These are phyloP conservation scores for Phragmites australis DNA, from an alignment of 176 grass and related monocot genomes.

Conservation along the genomic window DNA sequence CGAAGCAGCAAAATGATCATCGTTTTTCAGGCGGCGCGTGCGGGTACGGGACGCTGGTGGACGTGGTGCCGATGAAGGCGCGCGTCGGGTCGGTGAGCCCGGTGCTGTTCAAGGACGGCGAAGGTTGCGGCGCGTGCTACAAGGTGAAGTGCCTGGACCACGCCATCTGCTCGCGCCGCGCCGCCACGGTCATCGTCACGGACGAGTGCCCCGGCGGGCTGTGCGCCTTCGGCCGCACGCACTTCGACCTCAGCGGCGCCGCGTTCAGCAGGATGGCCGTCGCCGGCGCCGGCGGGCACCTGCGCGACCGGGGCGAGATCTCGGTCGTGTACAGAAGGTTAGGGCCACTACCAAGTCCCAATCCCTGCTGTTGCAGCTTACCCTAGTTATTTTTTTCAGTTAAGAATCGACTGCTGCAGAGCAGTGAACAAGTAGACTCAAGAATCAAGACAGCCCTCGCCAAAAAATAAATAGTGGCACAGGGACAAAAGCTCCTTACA, in stretches of 20 bases:
- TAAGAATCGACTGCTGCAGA: constrained; percentile 2
- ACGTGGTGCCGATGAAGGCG: constrained; percentile 83
- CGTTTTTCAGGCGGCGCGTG: constrained; percentile 79
- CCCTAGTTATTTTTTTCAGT: not conserved
- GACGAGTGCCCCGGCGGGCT: constrained; percentile 91
- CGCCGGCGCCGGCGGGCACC: constrained; percentile 50
- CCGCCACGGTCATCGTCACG: constrained; percentile 90
- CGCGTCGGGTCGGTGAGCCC: constrained; percentile 94
- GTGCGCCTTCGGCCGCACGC: constrained; percentile 62
- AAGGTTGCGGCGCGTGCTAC: constrained; percentile 98
- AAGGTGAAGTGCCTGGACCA: constrained; percentile 91
- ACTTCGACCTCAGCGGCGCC: constrained; percentile 98
- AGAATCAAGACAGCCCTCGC: not conserved
- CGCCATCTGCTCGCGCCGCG: constrained; percentile 80
- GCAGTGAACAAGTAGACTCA: not conserved
- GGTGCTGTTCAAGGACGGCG: constrained; percentile 87
- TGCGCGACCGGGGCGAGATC: constrained; percentile 78
- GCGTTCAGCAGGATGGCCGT: constrained; percentile 90
- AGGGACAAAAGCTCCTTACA: no score
- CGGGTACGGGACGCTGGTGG: constrained; percentile 93
- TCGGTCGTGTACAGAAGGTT: constrained; percentile 72
- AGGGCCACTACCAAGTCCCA: not conserved
- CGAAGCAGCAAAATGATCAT: no score
- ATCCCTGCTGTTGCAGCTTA: not conserved
- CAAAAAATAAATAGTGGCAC: no score